Evolutionary conservation across 2,329 filamentous ascomycete genomes (phyloP), one percentile per base, ranked within the genome.

Genomic region (Curvularia sp.): DNA sequence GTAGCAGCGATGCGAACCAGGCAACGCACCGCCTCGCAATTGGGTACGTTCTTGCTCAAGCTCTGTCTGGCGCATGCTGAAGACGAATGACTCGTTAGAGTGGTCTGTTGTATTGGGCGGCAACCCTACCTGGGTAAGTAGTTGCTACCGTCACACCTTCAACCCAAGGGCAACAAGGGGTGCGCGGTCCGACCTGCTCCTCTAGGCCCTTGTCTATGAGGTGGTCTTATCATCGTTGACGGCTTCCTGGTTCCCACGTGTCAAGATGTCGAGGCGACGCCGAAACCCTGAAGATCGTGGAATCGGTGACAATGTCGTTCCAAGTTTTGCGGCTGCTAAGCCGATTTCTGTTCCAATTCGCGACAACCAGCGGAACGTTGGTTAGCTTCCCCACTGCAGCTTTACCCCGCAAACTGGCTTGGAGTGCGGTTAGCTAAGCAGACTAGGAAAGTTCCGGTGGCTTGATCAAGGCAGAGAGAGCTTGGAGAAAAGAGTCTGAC

Each of bases 341-440:
- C 36, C 55, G 36, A 30, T 36, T 48, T 13, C 32, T 41, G 18
- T 53, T 42, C 21, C 9, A 25, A 18, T 21, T 38, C 32, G 43
- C 43, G 42, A 25, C 47, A 41, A 36, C 39, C 34, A 34, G 43
- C 55, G 43, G 55, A 57, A 57, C 49, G 55, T 53, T 57, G 43
- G 6, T 43, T 57, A 57, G 55, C 49, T 54, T 57, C 55, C 55
- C 55, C 55, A 48, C 49, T 45, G 50, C 25, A 34, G 34, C 49
- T 43, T n/a, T 54, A 54, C 49, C 55, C 55, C 43, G 49, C 43
- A 42, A 53, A 45, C 27, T 34, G 28, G 32, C 27, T 28, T 42
- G 32, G 45, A 18, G 36, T 28, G 50, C 49, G 55, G 55, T 34
- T 54, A 53, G 49, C 43, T 54, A 53, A 39, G 36, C 55, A 19